phyloP scores from a whole-genome alignment of 768 basidiomycete genomes.

The Phylloporus rhodoxanthus region DNA sequence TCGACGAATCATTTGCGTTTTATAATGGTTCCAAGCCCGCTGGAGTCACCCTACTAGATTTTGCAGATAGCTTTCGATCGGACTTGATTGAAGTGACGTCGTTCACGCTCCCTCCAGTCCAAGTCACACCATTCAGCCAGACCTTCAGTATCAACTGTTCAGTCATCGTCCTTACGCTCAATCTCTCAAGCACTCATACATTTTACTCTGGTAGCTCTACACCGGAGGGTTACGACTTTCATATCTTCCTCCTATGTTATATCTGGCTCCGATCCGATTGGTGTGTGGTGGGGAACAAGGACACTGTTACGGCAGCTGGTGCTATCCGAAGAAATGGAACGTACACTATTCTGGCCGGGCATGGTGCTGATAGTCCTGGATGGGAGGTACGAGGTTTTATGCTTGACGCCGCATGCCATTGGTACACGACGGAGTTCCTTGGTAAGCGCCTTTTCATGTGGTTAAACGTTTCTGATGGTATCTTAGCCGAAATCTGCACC shows the following conservation, averaged over 20 bases:
- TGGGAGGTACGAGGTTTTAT: slow-evolving; percentile 44
- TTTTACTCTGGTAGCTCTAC: slow-evolving; percentile 36
- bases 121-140: slow-evolving; percentile 10
- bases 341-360: slow-evolving; percentile 30
- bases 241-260: slow-evolving; percentile 30
- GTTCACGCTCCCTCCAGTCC: slow-evolving; percentile 22
- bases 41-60: slow-evolving; percentile 31
- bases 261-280: slow-evolving; percentile 31
- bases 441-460: slow-evolving; percentile 16
- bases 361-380: slow-evolving; percentile 35
- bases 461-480: background rate
- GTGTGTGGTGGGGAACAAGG: slow-evolving; percentile 42
- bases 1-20: slow-evolving; percentile 28
- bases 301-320: slow-evolving; percentile 39
- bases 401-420: slow-evolving; percentile 44
- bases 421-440: slow-evolving; percentile 37
- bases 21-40: slow-evolving; percentile 6
- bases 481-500: slow-evolving; percentile 37
- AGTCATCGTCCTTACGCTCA: slow-evolving; percentile 31
- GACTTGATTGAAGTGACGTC: slow-evolving; percentile 32
- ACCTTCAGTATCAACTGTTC: slow-evolving; percentile 2
- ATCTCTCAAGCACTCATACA: slow-evolving; percentile 20
- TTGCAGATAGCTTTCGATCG: slow-evolving; percentile 33
- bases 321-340: slow-evolving; percentile 13
- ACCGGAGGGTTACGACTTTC: slow-evolving; percentile 36